Evolutionary conservation across 2,329 filamentous ascomycete genomes (phyloP).

Genomic region (Arthrobotrys sphaeroides): DNA sequence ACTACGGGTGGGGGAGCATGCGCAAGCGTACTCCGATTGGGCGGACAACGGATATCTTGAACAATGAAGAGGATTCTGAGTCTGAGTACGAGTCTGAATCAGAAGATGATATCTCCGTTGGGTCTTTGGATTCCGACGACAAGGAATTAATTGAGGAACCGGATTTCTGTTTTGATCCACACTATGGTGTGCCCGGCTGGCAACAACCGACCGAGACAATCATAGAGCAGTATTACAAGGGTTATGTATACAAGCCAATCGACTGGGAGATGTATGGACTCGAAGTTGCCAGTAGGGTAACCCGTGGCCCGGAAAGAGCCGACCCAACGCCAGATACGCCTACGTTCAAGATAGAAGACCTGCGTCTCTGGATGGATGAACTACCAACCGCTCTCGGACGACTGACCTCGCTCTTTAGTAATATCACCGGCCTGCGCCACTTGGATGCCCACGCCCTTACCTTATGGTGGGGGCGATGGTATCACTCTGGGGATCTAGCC

Average conservation of each 20-base stretch:
- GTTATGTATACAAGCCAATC: slow-evolving; percentile 4
- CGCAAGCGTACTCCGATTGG: background rate
- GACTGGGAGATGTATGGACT: background rate
- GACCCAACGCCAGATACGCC: background rate
- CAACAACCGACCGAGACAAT: background rate
- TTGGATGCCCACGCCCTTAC: slow-evolving; percentile 3
- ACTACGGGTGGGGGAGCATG: slow-evolving; percentile 22
- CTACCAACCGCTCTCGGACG: background rate
- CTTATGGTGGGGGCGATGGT: background rate
- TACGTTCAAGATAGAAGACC: background rate
- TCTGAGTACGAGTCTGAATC: background rate
- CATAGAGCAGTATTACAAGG: background rate
- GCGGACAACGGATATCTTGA: background rate
- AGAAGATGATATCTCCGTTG: background rate
- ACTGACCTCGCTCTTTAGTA: background rate
- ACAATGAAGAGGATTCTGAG: background rate
- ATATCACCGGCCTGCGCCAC: background rate
- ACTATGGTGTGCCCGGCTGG: too few relatives aligned
- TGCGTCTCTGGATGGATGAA: slow-evolving; percentile 31
- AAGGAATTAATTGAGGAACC: too few relatives aligned
- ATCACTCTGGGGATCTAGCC: background rate
- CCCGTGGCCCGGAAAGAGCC: background rate
- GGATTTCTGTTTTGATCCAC: background rate
- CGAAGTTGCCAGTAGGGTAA: too few relatives aligned
- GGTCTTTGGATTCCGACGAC: background rate